A percentile compares a stretch with the other conserved stretches of the same genome.
Conservation (phyloP, 2,329 filamentous ascomycete genomes). For the Aspergillus ochraceoroseus region DNA sequence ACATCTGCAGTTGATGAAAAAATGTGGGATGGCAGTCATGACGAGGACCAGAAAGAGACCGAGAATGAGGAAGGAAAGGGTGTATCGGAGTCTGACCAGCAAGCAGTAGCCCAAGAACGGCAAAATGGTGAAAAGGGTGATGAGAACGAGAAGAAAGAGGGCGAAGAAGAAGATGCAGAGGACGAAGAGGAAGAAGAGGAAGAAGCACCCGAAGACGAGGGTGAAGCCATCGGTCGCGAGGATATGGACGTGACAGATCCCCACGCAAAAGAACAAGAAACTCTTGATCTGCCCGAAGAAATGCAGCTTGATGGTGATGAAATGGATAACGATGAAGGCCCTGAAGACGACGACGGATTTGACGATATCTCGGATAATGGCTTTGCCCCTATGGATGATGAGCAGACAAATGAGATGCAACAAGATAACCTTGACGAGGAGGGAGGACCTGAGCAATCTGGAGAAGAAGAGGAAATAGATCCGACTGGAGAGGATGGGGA, state of each 20-base stretch:
- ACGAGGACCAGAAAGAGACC: constrained; percentile 62
- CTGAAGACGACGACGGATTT: constrained; percentile 39
- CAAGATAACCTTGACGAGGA: constrained; percentile 31
- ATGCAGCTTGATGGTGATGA: constrained; percentile 73
- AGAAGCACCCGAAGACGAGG: constrained; percentile 53
- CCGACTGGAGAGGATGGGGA: constrained; percentile 34
- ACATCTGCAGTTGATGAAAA: constrained; percentile 92
- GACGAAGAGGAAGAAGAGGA: constrained; percentile 51
- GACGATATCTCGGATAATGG: constrained; percentile 46
- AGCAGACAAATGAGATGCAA: constrained; percentile 31
- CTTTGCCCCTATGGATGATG: constrained; percentile 35
- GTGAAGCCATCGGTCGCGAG: constrained; percentile 58
- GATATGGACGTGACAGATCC: constrained; percentile 64
- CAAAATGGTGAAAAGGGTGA: constrained; percentile 43
- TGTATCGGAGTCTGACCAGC: constrained; percentile 52
- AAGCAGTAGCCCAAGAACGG: constrained; percentile 52
- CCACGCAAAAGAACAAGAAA: constrained; percentile 74
- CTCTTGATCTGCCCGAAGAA: constrained; percentile 78
- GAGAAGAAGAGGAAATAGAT: constrained; percentile 29
- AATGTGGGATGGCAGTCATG: constrained; percentile 85
- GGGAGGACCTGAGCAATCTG: constrained; percentile 28
- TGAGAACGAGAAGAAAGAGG: constrained; percentile 45
- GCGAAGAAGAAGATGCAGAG: constrained; percentile 55
- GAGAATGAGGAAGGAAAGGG: constrained; percentile 66
- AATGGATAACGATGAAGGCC: constrained; percentile 50